Evolutionary conservation across 1,139 yeast genomes (phyloP).

Genomic region (Diutina ranongensis): DNA sequence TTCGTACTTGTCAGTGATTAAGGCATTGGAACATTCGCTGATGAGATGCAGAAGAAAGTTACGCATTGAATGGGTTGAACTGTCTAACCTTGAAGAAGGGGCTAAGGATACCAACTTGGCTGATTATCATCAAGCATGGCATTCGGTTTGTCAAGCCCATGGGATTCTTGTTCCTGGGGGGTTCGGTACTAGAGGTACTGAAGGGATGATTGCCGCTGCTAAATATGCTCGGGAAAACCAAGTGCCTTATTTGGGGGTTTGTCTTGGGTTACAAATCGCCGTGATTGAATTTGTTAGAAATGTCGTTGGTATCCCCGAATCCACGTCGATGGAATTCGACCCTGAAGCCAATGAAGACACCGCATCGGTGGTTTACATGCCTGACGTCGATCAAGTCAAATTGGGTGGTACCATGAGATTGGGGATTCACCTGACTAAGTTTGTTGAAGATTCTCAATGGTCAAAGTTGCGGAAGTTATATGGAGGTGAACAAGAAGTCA

Average conservation of each 20-base stretch:
- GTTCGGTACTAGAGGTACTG: constrained; percentile 93
- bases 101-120: constrained; percentile 53
- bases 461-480: constrained; percentile 71
- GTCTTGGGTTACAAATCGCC: constrained; percentile 95
- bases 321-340: constrained; percentile 81
- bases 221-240: constrained; percentile 94
- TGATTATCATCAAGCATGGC: constrained; percentile 93
- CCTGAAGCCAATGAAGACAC: constrained; percentile 48
- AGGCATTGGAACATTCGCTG: constrained; percentile 90
- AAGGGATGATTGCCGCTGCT: constrained; percentile 96
- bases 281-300: constrained; percentile 88
- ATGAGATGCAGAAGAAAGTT: constrained; percentile 79
- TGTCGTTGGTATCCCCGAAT: constrained; percentile 54
- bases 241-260: constrained; percentile 91
- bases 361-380: constrained; percentile 93
- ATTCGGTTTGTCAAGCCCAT: constrained; percentile 83
- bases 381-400: constrained; percentile 90
- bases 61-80: constrained; percentile 92
- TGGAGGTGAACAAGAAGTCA: constrained; percentile 57
- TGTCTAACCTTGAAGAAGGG: constrained; percentile 76
- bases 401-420: constrained; percentile 99
- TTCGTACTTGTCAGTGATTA: constrained; percentile 88
- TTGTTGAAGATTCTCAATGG: constrained; percentile 59
- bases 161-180: constrained; percentile 99
- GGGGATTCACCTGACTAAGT: constrained; percentile 83